Conservation (phyloP, 2,329 filamentous ascomycete species). For the Atkinsonella hypoxylon region DNA sequence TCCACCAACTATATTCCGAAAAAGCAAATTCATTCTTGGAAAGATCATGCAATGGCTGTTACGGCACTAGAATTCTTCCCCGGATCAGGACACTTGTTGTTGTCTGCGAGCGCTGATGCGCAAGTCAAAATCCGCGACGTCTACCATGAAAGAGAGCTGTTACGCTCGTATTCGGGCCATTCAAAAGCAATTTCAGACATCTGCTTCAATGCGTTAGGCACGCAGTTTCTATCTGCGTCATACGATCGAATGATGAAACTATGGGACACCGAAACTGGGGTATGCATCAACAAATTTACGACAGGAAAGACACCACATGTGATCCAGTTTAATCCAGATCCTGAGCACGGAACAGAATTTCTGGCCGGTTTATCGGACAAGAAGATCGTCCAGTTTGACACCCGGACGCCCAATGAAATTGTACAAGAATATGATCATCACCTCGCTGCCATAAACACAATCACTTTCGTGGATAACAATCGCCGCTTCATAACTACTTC, state of each 20-base stretch:
- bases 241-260: slow-evolving; percentile 96
- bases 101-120: slow-evolving; percentile 81
- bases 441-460: slow-evolving; percentile 92
- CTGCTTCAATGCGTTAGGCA: slow-evolving; percentile 72
- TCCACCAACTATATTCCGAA: slow-evolving; percentile 88
- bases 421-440: slow-evolving; percentile 99
- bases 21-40: slow-evolving; percentile 86
- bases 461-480: slow-evolving; percentile 90
- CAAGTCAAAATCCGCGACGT: slow-evolving; percentile 93
- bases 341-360: slow-evolving; percentile 74
- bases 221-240: slow-evolving; percentile 77
- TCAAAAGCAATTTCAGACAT: slow-evolving; percentile 82
- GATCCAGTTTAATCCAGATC: slow-evolving; percentile 78
- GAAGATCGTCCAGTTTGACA: slow-evolving; percentile 97
- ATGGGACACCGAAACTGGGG: slow-evolving; percentile 94
- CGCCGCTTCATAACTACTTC: slow-evolving; percentile 95
- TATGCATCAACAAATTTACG: slow-evolving; percentile 77
- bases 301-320: slow-evolving; percentile 94
- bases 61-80: slow-evolving; percentile 88
- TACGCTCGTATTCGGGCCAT: slow-evolving; percentile 87
- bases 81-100: slow-evolving; percentile 69
- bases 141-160: slow-evolving; percentile 76
- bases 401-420: slow-evolving; percentile 59
- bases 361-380: slow-evolving; percentile 96
- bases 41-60: slow-evolving; percentile 70